Base-by-base conservation (phyloP, 805 yeast genomes). In the Cyberlindnera americana region DNA sequence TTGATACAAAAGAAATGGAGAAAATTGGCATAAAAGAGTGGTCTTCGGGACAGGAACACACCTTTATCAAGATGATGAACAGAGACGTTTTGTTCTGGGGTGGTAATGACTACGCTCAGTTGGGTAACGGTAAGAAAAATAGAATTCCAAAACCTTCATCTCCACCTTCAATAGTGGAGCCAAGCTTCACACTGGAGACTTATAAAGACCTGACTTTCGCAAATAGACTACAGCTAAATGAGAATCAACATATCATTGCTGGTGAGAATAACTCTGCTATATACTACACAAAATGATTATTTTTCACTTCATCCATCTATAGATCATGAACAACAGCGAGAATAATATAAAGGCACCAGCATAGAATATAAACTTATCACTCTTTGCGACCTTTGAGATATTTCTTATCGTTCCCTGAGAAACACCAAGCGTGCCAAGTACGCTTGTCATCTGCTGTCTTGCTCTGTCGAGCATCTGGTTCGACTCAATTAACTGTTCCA, bases 331-430 rank as follows among this genome's bases (percentile, higher is more conserved):
- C 66, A 89, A 84, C 19, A 76, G 65, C 12, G 81, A 67, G 41
- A 90, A 57, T 62, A 86, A 73, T 22, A 82, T 49, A 2, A 72
- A 32, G 3, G 85, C 77, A 23, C 89, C 85, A 11, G 81, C 79
- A 72, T 84, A 89, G 57, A 93, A 93, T 22, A 93, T 66, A 70
- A 87, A 75, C 58, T 89, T 89, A 60, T 91, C 98, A 58, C 87
- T 83, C 50, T 75, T 77, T 10, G 95, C 91, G 40, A 95, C 73
- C 50, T 78, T 75, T 61, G 89, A 93, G 23, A 91, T 82, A 38
- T 73, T 70, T 40, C 83, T 69, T 33, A 93, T 88, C 2, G 98
- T 91, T 13, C 83, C 83, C 47, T 78, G 81, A 24, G 95, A 84
- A 2, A 93, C 83, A 6, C 97, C 97, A 43, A 93, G 70, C 1